These are phyloP conservation scores for Hymenoscyphus occultus DNA, from an alignment of 2,329 filamentous ascomycete species.

Conservation along the genomic window DNA sequence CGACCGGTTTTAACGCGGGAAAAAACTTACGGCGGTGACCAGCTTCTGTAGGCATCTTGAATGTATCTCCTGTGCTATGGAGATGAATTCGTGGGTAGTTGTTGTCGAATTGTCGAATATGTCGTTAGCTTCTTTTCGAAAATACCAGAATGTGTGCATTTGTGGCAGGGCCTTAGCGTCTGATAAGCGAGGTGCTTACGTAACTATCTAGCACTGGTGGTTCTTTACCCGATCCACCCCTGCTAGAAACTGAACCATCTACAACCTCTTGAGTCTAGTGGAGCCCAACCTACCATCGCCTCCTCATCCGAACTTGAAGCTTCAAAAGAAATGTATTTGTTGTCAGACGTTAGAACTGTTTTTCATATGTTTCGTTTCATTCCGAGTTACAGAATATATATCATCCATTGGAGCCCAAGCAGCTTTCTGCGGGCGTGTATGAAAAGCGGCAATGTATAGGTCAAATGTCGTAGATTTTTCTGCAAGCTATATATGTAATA, in stretches of 20 bases:
- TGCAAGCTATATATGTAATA: too few relatives aligned
- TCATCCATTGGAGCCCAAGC: too few relatives aligned
- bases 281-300: too few relatives aligned
- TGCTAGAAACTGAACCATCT: neutral
- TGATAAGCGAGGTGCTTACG: neutral
- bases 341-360: too few relatives aligned
- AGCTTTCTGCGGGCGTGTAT: too few relatives aligned
- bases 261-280: too few relatives aligned
- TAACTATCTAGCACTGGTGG: neutral
- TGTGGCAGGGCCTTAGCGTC: conserved; percentile 5
- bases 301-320: too few relatives aligned
- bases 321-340: too few relatives aligned
- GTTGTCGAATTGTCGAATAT: conserved; percentile 29
- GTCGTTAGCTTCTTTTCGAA: conserved; percentile 25
- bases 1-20: neutral
- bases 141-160: conserved; percentile 1
- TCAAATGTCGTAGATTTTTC: too few relatives aligned
- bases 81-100: conserved; percentile 30
- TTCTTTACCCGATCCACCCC: neutral
- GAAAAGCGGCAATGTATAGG: too few relatives aligned
- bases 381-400: too few relatives aligned
- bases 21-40: conserved; percentile 79
- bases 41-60: conserved; percentile 84
- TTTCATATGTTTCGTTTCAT: too few relatives aligned
- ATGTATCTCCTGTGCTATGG: conserved; percentile 48